phyloP scores from a whole-genome alignment of 2,329 filamentous ascomycete species.

The Neonectria neomacrospora region DNA sequence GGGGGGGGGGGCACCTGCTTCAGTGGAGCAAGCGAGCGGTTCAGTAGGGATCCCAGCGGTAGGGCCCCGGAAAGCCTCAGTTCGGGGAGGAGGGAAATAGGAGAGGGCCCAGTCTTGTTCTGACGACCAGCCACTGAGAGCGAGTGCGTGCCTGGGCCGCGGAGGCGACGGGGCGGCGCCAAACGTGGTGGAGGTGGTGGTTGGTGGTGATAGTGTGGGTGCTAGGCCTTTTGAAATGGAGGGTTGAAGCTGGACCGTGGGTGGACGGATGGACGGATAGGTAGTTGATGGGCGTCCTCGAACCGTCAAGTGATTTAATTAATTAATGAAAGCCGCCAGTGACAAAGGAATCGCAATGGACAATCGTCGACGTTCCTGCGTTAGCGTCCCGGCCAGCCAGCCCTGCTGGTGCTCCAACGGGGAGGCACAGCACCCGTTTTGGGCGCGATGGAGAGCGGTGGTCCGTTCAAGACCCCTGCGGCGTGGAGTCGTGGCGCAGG shows the following conservation, averaged over 20 bases:
- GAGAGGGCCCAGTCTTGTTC: constrained; percentile 13
- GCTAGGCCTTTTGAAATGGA: not conserved
- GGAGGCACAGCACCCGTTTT: constrained; percentile 12
- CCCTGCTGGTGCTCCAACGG: constrained; percentile 10
- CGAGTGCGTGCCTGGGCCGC: constrained; percentile 9
- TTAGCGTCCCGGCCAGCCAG: constrained; percentile 9
- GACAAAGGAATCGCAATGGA: not conserved
- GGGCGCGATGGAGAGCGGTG: constrained; percentile 8
- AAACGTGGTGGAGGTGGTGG: constrained; percentile 13
- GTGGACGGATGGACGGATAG: not conserved
- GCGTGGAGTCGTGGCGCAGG: not conserved
- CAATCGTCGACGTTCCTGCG: constrained; percentile 17
- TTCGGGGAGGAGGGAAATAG: constrained; percentile 20
- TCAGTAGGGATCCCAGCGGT: constrained; percentile 19
- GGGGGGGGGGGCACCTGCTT: constrained; percentile 16
- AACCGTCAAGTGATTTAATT: not conserved
- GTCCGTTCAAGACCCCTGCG: constrained; percentile 20
- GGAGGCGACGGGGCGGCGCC: constrained; percentile 2
- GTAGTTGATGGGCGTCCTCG: not conserved
- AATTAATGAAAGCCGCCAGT: not conserved
- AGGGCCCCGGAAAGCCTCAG: constrained; percentile 5
- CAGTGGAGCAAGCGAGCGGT: constrained; percentile 15
- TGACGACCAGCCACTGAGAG: constrained; percentile 17
- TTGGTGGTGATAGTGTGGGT: not conserved
- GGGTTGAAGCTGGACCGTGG: constrained; percentile 3